A percentile compares a stretch with the other conserved stretches of the same genome.
Conservation (phyloP, 345 rosid species). For the Dovyalis caffra region DNA sequence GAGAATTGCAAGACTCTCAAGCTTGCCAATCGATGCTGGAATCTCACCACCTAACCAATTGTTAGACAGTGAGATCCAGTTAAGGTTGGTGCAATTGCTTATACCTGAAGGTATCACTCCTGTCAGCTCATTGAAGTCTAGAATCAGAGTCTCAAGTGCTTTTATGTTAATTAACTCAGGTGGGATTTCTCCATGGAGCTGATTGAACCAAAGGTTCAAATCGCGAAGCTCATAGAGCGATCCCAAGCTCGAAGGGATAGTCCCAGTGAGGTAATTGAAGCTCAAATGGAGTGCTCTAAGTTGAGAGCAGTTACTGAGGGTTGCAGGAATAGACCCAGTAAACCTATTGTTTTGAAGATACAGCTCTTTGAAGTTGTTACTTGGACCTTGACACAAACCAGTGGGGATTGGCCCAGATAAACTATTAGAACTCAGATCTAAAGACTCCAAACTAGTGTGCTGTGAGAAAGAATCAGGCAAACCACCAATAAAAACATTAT, state of each 20-base stretch:
- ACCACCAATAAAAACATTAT: constrained; percentile 55
- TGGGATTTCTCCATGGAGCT: constrained; percentile 84
- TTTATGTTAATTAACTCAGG: constrained; percentile 52
- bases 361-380: constrained; percentile 51
- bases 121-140: constrained; percentile 80
- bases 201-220: constrained; percentile 80
- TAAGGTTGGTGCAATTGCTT: constrained; percentile 72
- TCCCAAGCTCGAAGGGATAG: constrained; percentile 80
- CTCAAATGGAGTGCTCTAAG: constrained; percentile 84
- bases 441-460: constrained; percentile 45
- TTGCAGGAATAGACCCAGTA: constrained; percentile 60
- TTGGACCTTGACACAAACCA: constrained; percentile 52
- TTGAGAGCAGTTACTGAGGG: constrained; percentile 81
- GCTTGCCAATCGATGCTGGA: constrained; percentile 73
- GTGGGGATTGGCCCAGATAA: constrained; percentile 58
- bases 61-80: constrained; percentile 91
- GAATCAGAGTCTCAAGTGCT: constrained; percentile 68
- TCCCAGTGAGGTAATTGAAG: constrained; percentile 72
- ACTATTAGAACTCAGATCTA: constrained; percentile 85
- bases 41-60: constrained; percentile 72
- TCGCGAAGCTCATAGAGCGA: constrained; percentile 64
- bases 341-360: constrained; percentile 73
- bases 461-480: constrained; percentile 63
- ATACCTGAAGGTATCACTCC: constrained; percentile 70
- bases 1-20: constrained; percentile 74